These are phyloP conservation scores for Xylariaceae sp. DNA, from an alignment of 2,329 filamentous ascomycete genomes.

Conservation along the genomic window DNA sequence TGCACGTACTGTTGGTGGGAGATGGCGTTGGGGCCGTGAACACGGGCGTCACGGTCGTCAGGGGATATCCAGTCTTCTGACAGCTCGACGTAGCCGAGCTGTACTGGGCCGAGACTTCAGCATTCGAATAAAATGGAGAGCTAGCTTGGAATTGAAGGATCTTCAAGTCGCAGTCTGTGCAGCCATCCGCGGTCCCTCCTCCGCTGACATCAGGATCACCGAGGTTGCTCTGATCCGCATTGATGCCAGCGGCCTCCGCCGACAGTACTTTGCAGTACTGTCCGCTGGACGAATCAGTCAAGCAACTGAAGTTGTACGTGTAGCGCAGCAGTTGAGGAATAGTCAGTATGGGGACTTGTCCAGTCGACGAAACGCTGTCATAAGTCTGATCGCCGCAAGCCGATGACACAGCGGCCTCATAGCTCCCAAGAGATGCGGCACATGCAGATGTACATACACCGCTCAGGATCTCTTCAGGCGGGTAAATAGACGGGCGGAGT, in stretches of 20 bases:
- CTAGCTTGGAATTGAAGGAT: slow-evolving; percentile 17
- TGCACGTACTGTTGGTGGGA: background rate
- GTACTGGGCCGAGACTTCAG: slow-evolving; percentile 15
- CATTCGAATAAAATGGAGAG: slow-evolving; percentile 17
- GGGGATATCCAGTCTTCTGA: background rate
- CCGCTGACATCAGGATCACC: background rate
- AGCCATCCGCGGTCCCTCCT: background rate
- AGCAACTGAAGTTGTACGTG: background rate
- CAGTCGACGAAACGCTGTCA: background rate
- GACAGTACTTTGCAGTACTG: background rate
- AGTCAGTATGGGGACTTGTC: background rate
- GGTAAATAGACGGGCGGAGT: slow-evolving; percentile 1
- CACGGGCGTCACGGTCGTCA: background rate
- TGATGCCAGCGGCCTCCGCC: background rate
- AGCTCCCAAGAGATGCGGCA: background rate
- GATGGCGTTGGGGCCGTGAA: slow-evolving; percentile 1
- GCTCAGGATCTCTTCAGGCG: background rate
- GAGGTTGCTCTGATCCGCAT: background rate
- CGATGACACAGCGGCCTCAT: background rate
- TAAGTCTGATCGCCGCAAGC: background rate
- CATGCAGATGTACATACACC: background rate
- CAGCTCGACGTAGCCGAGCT: slow-evolving; percentile 5
- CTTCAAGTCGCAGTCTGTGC: slow-evolving; percentile 13
- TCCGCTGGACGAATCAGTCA: background rate
- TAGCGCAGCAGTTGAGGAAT: background rate